These are phyloP conservation scores for Aspergillus sclerotioniger DNA, from an alignment of 495 filamentous ascomycete genomes.

Conservation along the genomic window DNA sequence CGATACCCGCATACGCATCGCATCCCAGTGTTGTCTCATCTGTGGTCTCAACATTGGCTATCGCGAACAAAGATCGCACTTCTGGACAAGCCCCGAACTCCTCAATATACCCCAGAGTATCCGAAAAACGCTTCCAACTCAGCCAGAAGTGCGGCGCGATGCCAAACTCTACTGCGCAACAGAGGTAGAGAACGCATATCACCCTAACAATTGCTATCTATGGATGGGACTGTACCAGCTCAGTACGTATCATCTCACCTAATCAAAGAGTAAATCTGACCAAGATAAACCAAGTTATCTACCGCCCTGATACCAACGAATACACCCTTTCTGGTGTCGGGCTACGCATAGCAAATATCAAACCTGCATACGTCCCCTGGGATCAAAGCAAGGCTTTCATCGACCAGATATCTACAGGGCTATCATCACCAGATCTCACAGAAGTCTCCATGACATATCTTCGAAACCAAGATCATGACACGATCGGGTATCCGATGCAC, in stretches of 20 bases:
- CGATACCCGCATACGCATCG: not conserved
- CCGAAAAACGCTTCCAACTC: not conserved
- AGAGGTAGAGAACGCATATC: not conserved
- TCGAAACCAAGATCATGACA: not conserved
- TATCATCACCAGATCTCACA: not conserved
- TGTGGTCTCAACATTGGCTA: not conserved
- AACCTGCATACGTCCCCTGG: not conserved
- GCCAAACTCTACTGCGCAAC: not conserved
- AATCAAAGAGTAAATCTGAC: not conserved
- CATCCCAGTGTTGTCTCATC: not conserved
- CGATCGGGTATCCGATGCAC: not conserved
- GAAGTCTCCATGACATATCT: not conserved
- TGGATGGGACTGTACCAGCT: not conserved
- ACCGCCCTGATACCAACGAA: not conserved
- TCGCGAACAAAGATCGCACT: too few species aligned
- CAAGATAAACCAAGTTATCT: not conserved
- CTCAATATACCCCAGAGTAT: not conserved
- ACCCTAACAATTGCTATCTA: not conserved
- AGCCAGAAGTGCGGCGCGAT: not conserved
- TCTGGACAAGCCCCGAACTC: too few species aligned
- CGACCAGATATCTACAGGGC: not conserved
- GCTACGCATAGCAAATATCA: not conserved
- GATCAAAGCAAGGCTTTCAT: not conserved
- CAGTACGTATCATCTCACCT: not conserved
- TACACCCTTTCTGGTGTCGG: not conserved